Base-by-base conservation (phyloP, 768 basidiomycete genomes). In the Pleurotus pulmonarius region DNA sequence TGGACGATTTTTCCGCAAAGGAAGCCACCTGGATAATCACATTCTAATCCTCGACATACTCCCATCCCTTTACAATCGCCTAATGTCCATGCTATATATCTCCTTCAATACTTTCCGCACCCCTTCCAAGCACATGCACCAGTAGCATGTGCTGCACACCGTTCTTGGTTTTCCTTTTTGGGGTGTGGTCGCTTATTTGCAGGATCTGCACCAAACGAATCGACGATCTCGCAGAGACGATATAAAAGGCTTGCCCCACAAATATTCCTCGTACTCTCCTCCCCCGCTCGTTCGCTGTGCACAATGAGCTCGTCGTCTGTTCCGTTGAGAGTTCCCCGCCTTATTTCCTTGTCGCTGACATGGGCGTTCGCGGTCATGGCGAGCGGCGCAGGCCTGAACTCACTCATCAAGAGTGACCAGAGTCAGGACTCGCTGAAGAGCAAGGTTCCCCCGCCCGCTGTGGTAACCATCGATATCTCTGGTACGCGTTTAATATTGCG, bases 331-430 rank as follows among this genome's bases (percentile, higher is more conserved):
- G 43, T 58, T 55, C 55, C 60, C 15, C 67, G 66, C n/a, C 59
- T 72, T 5, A 53, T 59, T 34, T 49, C 64, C 1, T 64, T 74
- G 29, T 59, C 60, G 20, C 60, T 75, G 39, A 68, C 70, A 40
- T 70, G 65, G 55, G 64, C 64, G 12, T 73, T 70, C 59, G 52
- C 39, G 22, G 22, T 56, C 15, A 56, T 59, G 18, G 26, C 46
- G 55, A 18, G 9, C 46, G 8, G 40, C 13, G 29, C 55, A 59
- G 68, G 61, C n/a, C 46, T 69, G 26, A 64, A 66, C 53, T 64
- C 68, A 39, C 51, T 67, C 15, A 59, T 66, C 45, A 65, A 66
- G 46, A 64, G 65, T 24, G 61, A 64, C 48, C 58, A 60, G 16
- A 43, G 63, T 7, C 57, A 67, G 53, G 24, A n/a, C 25, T 24